A percentile compares a stretch with the other conserved stretches of the same genome.
Evolutionary conservation across 306 rosid genomes (phyloP).

Genomic region (Vigna mungo): DNA sequence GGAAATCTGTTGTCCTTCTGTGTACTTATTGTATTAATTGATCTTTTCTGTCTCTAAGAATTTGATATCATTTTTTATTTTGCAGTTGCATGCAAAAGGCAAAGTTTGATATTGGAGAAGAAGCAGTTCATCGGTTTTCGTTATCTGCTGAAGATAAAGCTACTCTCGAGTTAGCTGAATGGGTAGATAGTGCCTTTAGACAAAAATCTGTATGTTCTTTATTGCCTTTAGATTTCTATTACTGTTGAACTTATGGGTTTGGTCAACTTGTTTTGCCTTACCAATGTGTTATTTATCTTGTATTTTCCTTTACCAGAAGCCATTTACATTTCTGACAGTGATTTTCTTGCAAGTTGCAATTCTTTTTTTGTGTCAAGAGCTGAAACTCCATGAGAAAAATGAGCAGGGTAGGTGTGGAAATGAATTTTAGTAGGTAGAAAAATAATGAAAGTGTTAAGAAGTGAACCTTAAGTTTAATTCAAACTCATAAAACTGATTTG

Average conservation of each 20-base stretch:
- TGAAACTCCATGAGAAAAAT: background rate
- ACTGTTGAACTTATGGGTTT: conserved; percentile 43
- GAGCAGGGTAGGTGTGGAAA: conserved; percentile 17
- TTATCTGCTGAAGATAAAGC: conserved; percentile 98
- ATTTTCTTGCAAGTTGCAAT: conserved; percentile 17
- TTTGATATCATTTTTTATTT: conserved; percentile 35
- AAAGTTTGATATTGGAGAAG: conserved; percentile 96
- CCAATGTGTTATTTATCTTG: conserved; percentile 26
- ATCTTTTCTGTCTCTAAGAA: background rate
- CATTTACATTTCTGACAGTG: background rate
- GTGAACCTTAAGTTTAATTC: no score
- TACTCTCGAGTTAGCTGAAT: conserved; percentile 96
- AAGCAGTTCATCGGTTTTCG: conserved; percentile 93
- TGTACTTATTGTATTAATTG: conserved; percentile 6
- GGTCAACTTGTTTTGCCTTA: conserved; percentile 28
- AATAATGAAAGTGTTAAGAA: background rate
- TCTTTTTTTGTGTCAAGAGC: conserved; percentile 4
- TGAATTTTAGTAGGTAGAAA: conserved; percentile 5
- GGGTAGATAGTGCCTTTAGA: conserved; percentile 94
- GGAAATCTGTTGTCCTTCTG: conserved; percentile 15
- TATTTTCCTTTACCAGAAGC: conserved; percentile 7
- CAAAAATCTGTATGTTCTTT: conserved; percentile 71
- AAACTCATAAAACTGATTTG: no score
- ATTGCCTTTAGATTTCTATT: conserved; percentile 38
- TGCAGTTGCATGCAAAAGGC: conserved; percentile 99